phyloP scores from a whole-genome alignment of 2,329 filamentous ascomycete species.

The Pseudogymnoascus sp. region DNA sequence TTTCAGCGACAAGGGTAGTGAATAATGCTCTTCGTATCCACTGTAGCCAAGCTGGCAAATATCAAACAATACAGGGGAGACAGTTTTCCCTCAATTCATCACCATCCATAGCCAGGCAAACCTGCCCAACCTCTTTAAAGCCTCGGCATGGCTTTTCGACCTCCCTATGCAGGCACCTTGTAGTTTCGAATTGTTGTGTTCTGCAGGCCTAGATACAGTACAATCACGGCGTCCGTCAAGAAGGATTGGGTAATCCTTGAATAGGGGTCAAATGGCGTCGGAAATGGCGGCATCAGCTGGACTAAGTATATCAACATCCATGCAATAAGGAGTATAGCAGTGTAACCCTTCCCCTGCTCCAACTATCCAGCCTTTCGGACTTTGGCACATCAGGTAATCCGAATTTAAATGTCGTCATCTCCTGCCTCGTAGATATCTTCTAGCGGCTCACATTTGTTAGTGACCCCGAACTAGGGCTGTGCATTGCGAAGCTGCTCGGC shows the following conservation, averaged over 20 bases:
- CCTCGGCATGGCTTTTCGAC: not conserved
- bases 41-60: not conserved
- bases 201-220: not conserved
- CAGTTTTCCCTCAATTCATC: not conserved
- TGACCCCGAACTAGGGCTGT: not conserved
- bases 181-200: not conserved
- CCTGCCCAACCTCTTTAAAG: not conserved
- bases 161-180: not conserved
- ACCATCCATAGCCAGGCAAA: not conserved
- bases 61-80: not conserved
- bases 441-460: not conserved
- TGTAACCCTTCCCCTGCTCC: not conserved
- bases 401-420: not conserved
- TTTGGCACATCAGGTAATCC: not conserved
- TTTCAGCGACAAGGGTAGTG: not conserved
- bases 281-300: not conserved
- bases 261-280: not conserved
- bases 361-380: not conserved
- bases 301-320: not conserved
- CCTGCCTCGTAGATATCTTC: not conserved
- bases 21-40: not conserved
- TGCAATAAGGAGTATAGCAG: not conserved
- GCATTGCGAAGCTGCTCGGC: not conserved
- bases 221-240: not conserved
- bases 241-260: not conserved